Conservation (phyloP, 305 asterid genomes). For the Euphrasia arctica region DNA sequence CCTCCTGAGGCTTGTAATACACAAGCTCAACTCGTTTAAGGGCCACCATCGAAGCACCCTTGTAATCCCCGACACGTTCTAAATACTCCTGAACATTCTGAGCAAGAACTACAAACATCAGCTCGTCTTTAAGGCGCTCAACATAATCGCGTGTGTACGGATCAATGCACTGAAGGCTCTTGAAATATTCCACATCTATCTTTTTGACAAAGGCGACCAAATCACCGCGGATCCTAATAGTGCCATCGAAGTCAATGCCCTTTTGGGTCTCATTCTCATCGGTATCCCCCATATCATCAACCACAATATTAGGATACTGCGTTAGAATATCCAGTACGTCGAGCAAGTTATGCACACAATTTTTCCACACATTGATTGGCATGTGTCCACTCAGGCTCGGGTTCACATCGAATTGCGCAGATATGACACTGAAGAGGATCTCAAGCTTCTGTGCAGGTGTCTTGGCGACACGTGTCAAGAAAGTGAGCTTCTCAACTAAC, state of each 20-base stretch:
- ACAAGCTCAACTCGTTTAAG: slow-evolving; percentile 84
- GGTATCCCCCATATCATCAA: slow-evolving; percentile 86
- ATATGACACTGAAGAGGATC: slow-evolving; percentile 83
- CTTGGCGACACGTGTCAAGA: slow-evolving; percentile 81
- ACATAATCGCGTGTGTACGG: slow-evolving; percentile 95
- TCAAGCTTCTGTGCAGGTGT: slow-evolving; percentile 98
- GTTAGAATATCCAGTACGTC: slow-evolving; percentile 72
- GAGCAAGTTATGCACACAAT: slow-evolving; percentile 74
- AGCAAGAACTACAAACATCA: slow-evolving; percentile 71
- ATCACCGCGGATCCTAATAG: slow-evolving; percentile 91
- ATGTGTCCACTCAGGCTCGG: slow-evolving; percentile 83
- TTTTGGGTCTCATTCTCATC: slow-evolving; percentile 95
- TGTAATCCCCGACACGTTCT: slow-evolving; percentile 55
- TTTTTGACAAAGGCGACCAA: slow-evolving; percentile 86
- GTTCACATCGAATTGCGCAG: slow-evolving; percentile 93
- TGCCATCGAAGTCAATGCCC: slow-evolving; percentile 65
- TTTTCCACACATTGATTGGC: slow-evolving; percentile 97
- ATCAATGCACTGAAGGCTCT: slow-evolving; percentile 92
- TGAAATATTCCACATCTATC: slow-evolving; percentile 81
- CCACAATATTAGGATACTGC: slow-evolving; percentile 80
- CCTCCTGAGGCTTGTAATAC: slow-evolving; percentile 95
- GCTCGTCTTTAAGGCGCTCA: slow-evolving; percentile 91
- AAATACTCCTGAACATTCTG: slow-evolving; percentile 86
- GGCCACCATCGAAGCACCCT: slow-evolving; percentile 93
- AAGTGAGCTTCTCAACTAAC: slow-evolving; percentile 89